Evolutionary conservation across 257 asterid species (phyloP).

Genomic region (Solanum appendiculatum): DNA sequence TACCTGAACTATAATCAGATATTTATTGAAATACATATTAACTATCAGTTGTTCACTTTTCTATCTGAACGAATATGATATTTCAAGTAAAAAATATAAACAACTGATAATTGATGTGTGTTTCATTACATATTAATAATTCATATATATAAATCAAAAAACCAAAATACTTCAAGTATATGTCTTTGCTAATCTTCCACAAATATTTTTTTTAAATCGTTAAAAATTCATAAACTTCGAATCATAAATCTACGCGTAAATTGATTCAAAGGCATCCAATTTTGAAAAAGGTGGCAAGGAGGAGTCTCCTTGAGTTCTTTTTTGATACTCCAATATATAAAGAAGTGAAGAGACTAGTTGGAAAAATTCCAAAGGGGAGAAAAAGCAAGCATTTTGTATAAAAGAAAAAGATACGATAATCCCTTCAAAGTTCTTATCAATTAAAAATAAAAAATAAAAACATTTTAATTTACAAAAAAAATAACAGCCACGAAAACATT

Average conservation of each 20-base stretch:
- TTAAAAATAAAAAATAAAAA: not conserved
- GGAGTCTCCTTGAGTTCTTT: not conserved
- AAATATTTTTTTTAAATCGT: too few species aligned
- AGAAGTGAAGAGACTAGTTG: not conserved
- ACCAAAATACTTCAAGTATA: not conserved
- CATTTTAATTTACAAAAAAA: not conserved
- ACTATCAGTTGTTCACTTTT: too few species aligned
- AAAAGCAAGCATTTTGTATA: conserved; percentile 3
- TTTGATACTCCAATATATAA: not conserved
- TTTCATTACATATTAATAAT: too few species aligned
- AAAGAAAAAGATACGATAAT: conserved; percentile 26
- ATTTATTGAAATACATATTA: too few species aligned
- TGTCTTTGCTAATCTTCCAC: too few species aligned
- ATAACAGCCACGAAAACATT: conserved; percentile 28
- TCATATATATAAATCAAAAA: not conserved
- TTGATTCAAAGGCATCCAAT: not conserved
- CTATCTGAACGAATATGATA: not conserved
- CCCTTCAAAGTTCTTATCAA: conserved; percentile 26
- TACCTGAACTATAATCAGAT: not conserved
- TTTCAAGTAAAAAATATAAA: too few species aligned
- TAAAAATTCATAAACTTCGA: too few species aligned
- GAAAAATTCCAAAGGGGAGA: not conserved
- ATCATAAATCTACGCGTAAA: not conserved
- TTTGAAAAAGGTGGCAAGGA: not conserved
- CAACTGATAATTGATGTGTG: too few species aligned